phyloP scores from a whole-genome alignment of 2,329 filamentous ascomycete genomes.

The Teratosphaeria viscida region DNA sequence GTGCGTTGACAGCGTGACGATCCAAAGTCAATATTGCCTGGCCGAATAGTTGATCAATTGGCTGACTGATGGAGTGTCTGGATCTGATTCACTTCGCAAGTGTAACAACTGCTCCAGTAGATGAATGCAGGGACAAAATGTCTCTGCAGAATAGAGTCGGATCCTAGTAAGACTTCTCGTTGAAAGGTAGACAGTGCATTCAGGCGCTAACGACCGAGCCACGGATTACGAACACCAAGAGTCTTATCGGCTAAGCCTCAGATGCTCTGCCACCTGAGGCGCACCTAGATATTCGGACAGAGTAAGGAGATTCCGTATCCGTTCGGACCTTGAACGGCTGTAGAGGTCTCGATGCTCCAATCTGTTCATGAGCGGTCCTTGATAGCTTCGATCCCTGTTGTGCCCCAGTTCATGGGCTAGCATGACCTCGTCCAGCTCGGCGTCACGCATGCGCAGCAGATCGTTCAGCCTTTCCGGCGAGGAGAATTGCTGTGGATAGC shows the following conservation, averaged over 20 bases:
- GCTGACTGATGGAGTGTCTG: too few relatives aligned
- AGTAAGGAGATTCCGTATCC: slow-evolving; percentile 7
- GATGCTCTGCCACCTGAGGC: slow-evolving; percentile 8
- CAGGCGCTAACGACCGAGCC: not conserved
- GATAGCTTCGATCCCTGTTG: slow-evolving; percentile 2
- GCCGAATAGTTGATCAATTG: too few relatives aligned
- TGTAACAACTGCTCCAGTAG: not conserved
- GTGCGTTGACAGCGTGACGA: too few relatives aligned
- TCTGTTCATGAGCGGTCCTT: slow-evolving; percentile 1
- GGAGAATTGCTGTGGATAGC: slow-evolving; percentile 24
- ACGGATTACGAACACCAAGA: not conserved
- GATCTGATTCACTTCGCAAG: not conserved
- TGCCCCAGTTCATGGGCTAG: slow-evolving; percentile 16
- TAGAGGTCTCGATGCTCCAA: slow-evolving; percentile 1
- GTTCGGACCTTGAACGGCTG: not conserved
- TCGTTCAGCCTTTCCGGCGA: slow-evolving; percentile 15
- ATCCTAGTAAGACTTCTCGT: not conserved
- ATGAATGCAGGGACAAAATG: not conserved
- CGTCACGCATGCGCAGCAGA: slow-evolving; percentile 17
- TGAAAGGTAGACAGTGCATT: not conserved
- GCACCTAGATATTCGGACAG: slow-evolving; percentile 15
- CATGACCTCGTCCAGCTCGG: slow-evolving; percentile 21
- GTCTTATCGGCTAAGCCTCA: slow-evolving; percentile 2
- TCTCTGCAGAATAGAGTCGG: not conserved
- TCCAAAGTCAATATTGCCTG: too few relatives aligned